Evolutionary conservation across 106 monocot genomes (phyloP).

Genomic region (Gastrodia elata): DNA sequence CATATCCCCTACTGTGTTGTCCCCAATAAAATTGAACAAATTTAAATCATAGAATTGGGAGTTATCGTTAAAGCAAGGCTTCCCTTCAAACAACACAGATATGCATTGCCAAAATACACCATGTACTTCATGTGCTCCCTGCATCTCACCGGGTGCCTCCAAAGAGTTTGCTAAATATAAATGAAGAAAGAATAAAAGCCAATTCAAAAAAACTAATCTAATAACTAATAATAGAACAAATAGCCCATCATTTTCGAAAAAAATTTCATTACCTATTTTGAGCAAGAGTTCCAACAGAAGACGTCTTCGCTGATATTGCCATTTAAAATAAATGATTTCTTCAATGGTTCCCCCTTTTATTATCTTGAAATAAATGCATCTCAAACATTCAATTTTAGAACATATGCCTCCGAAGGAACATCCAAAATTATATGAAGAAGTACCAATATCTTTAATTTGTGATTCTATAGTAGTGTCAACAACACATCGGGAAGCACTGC

Average conservation of each 20-base stretch:
- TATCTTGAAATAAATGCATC: constrained; percentile 33
- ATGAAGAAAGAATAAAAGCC: neutral
- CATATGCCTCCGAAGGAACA: constrained; percentile 9
- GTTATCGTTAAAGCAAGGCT: constrained; percentile 10
- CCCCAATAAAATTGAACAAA: constrained; percentile 39
- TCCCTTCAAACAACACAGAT: constrained; percentile 32
- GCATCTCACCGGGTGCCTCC: constrained; percentile 15
- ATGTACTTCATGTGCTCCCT: constrained; percentile 55
- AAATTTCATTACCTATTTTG: constrained; percentile 39
- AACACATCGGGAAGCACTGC: neutral
- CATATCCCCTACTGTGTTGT: constrained; percentile 26
- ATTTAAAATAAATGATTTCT: constrained; percentile 40
- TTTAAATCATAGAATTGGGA: constrained; percentile 6
- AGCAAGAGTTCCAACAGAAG: constrained; percentile 32
- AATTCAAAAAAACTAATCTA: neutral
- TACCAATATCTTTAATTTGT: constrained; percentile 4
- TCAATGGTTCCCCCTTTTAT: constrained; percentile 26
- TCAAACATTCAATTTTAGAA: constrained; percentile 32
- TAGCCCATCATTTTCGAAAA: neutral
- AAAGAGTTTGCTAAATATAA: constrained; percentile 47
- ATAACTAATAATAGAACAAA: neutral
- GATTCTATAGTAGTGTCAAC: constrained; percentile 2
- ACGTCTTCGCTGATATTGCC: constrained; percentile 35
- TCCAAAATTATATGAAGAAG: constrained; percentile 4
- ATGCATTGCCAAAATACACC: constrained; percentile 51